These are phyloP conservation scores for Jamesozyma lodderae DNA, from an alignment of 805 yeast species.

Conservation along the genomic window DNA sequence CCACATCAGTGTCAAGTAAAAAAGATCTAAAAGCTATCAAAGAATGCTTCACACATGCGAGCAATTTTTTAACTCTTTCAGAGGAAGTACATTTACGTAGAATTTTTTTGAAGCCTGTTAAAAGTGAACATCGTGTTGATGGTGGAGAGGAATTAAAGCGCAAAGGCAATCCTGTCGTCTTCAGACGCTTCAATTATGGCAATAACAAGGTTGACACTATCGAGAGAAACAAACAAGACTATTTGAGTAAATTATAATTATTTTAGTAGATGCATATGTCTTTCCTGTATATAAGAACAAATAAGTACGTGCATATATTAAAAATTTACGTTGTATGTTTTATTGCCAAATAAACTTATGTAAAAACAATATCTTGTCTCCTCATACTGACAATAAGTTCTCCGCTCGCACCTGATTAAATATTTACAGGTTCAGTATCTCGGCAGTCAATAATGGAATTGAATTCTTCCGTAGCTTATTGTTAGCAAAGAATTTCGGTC, in stretches of 20 bases:
- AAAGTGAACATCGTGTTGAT: slow-evolving; percentile 36
- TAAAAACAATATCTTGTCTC: too few species aligned
- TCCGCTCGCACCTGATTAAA: too few species aligned
- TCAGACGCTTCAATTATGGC: slow-evolving; percentile 54
- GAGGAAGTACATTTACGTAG: slow-evolving; percentile 36
- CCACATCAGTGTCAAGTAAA: slow-evolving; percentile 6
- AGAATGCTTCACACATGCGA: slow-evolving; percentile 34
- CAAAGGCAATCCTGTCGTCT: slow-evolving; percentile 41
- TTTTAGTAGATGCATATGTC: background rate
- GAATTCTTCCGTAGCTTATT: too few species aligned
- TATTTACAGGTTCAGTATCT: too few species aligned
- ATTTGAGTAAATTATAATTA: slow-evolving; percentile 22
- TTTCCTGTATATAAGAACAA: slow-evolving; percentile 3
- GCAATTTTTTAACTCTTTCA: slow-evolving; percentile 22
- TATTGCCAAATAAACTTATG: too few species aligned
- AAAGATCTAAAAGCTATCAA: slow-evolving; percentile 34
- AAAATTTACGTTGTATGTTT: background rate
- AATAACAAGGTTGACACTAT: slow-evolving; percentile 44
- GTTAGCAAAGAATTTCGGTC: too few species aligned
- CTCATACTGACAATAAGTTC: too few species aligned
- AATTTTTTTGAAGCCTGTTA: slow-evolving; percentile 45
- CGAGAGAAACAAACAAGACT: slow-evolving; percentile 47
- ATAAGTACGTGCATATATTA: background rate
- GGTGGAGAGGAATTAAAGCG: slow-evolving; percentile 34
- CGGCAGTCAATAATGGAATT: too few species aligned